Evolutionary conservation across 768 basidiomycete genomes (phyloP), one percentile per base, ranked within the genome.

Genomic region (Lactarius indigo): DNA sequence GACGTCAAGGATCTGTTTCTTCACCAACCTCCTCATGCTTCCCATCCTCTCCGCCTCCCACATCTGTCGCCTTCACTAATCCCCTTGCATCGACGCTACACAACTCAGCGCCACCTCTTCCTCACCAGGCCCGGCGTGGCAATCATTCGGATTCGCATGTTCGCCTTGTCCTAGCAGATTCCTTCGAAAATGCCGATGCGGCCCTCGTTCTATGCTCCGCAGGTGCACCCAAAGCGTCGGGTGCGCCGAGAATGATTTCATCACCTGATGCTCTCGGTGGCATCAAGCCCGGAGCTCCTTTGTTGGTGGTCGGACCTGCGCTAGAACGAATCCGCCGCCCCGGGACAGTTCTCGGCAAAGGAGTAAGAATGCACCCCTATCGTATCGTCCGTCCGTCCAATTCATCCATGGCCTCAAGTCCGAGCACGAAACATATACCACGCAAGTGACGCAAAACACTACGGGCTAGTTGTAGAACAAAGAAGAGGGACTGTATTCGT

Each of bases 351-450:
- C 67, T 85, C 31, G 76, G 79, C 17, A 80, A 79, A 66, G 83
- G 83, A 42, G 78, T 82, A 10, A 79, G 84, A 26, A 69, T 88
- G 9, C 83, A 85, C 67, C 87, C 87, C 2, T 89, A 87, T 73
- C 82, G 82, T 68, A 76, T 85, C 39, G 74, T 77, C 18, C 66
- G 33, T 26, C 31, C 62, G 13, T n/a, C 62, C 41, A 37, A 23
- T 37, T n/a, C 62, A 31, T 13, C 50, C 28, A n/a, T 30, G 7
- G 13, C 58, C 33, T 30, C 47, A 26, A 50, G n/a, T 50, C 4
- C 62, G 26, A 30, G n/a, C 26, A 56, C 52, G 37, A 5, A 28
- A 13, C 58, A 67, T 8, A 41, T 58, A n/a, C 33, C 66, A 59
- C 58, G 66, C 23, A 68, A 31, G 63, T 68, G 63, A 68, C 41